Percentiles rank a stretch among this genome's conserved stretches.
phyloP scores from a whole-genome alignment of 805 yeast species.

The Suhomyces pyralidae region DNA sequence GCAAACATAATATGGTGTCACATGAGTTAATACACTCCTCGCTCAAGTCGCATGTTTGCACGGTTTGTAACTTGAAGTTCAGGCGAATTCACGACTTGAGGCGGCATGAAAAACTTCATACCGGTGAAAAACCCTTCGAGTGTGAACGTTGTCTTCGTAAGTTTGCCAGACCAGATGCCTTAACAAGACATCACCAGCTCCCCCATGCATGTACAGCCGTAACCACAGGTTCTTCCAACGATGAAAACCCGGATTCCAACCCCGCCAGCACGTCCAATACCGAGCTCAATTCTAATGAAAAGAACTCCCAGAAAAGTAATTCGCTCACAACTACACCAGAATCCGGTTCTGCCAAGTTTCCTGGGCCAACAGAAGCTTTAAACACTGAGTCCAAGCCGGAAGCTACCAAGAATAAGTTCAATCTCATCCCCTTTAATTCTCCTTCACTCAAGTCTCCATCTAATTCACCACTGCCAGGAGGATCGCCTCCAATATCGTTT shows the following conservation, averaged over 20 bases:
- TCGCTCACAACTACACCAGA: background rate
- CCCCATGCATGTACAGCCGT: conserved; percentile 31
- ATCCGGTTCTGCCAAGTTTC: background rate
- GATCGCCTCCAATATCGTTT: background rate
- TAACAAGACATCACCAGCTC: conserved; percentile 60
- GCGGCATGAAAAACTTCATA: conserved; percentile 71
- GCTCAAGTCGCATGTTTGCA: conserved; percentile 61
- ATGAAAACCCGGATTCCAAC: background rate
- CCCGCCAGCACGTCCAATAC: background rate
- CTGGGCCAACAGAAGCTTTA: background rate
- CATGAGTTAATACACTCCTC: conserved; percentile 68
- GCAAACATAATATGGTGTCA: conserved; percentile 72
- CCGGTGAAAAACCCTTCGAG: conserved; percentile 67
- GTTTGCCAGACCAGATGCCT: conserved; percentile 76
- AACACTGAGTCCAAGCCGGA: background rate
- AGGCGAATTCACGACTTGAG: conserved; percentile 74
- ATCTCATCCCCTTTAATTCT: background rate
- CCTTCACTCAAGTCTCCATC: background rate
- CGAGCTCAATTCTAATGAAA: background rate
- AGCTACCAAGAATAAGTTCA: background rate
- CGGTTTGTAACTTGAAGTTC: conserved; percentile 58
- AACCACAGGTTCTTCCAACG: background rate
- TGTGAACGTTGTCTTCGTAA: conserved; percentile 60
- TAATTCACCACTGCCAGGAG: conserved; percentile 1
- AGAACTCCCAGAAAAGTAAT: background rate